Base-by-base conservation (phyloP, 2,329 filamentous ascomycete species). In the Aspergillus carbonarius region DNA sequence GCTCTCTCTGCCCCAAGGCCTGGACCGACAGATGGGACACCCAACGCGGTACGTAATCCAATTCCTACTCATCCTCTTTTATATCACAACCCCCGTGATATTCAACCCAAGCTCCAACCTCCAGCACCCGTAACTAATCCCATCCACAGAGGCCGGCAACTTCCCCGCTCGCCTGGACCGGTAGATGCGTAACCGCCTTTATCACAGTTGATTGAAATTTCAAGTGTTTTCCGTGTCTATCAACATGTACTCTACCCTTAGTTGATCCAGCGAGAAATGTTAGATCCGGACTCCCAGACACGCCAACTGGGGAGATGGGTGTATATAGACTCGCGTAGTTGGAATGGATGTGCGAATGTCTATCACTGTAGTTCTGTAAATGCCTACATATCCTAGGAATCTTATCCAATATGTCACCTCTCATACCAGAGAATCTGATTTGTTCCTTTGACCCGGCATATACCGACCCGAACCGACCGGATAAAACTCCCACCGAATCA, bases 21-120 rank as follows among this genome's bases (percentile, higher is more conserved):
- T 99, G 95, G 95, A 89, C 90, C 76, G 81, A 88, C 80, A 87
- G 95, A 81, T 99, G 95, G 95, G 93, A 99, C 76, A 91, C 95
- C 74, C 95, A 98, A 85, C 90, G 95, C 81, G 91, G 92, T 96
- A 83, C 76, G 89, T 81, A 60, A 25, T 2, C 20, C 23, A 23
- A 46, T 46, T 27, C 27, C 23, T n/a, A 10, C 7, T 8, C 17
- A 4, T 27, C 13, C 13, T 7, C 8, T 18, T n/a, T 37, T 35
- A 35, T 32, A 46, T 27, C 52, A 42, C 10, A 13, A 3, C 15
- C 34, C 5, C 15, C 9, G 4, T 27, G 20, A 17, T 32, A n/a
- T 50, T 32, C 32, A 52, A n/a, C 35, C 13, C 37, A 40, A 8
- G 37, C 37, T 18, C 6, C 62, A 12, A 53, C 42, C 30, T 44